These are phyloP conservation scores for Camellia sinensis DNA, from an alignment of 148 eudicot species.

Conservation along the genomic window DNA sequence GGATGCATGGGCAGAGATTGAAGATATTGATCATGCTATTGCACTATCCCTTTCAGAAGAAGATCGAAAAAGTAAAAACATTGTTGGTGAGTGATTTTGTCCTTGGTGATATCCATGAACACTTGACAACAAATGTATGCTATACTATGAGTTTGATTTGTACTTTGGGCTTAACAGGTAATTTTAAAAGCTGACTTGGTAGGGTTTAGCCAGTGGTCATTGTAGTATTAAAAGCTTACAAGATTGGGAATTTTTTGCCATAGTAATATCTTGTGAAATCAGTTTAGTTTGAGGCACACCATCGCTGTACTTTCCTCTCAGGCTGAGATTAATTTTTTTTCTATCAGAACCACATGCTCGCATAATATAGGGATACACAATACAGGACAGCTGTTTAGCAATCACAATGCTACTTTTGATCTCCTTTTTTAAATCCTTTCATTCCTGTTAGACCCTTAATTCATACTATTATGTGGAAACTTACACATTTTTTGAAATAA, in stretches of 20 bases:
- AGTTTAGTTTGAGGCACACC: background rate
- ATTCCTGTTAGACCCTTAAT: background rate
- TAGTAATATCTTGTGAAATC: background rate
- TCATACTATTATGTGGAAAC: background rate
- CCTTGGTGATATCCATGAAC: background rate
- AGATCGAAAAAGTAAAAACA: conserved; percentile 31
- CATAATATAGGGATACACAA: background rate
- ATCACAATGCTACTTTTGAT: conserved; percentile 4
- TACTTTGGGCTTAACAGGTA: background rate
- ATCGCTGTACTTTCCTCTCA: background rate
- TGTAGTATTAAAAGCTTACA: background rate
- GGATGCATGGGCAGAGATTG: conserved; percentile 45
- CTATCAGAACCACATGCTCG: background rate
- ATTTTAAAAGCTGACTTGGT: conserved; percentile 1
- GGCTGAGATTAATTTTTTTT: background rate
- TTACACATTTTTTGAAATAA: background rate
- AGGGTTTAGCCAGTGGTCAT: background rate
- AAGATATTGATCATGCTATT: conserved; percentile 74
- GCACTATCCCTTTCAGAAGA: conserved; percentile 68
- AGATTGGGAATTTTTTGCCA: background rate
- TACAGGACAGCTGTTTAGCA: background rate
- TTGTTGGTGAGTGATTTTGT: conserved; percentile 39
- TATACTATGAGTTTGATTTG: background rate
- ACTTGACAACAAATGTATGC: background rate
- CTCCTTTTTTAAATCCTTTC: background rate